Evolutionary conservation across 2,329 filamentous ascomycete species (phyloP), one percentile per base, ranked within the genome.

Genomic region (Alternaria consortialis): DNA sequence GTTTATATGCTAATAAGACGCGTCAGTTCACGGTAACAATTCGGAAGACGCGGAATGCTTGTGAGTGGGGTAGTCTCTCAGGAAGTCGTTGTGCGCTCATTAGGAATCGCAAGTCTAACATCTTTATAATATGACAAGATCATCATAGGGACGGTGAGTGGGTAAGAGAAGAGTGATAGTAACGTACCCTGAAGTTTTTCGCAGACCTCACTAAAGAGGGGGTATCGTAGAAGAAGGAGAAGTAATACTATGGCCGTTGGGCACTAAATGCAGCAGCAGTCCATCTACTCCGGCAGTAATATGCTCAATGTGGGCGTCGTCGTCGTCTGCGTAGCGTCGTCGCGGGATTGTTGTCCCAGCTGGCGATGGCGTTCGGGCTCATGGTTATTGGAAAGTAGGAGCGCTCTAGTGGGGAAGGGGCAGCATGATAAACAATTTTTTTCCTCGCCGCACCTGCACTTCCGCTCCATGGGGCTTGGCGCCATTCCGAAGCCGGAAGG

Each of bases 41-140:
- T 43, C 47, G 47, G 52, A 59, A 60, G 62, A 63, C 56, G 57
- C 62, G 62, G 67, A 50, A 60, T 59, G 42, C 50, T 40, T 39
- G 60, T 47, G 56, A 67, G 67, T 68, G 67, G 59, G 66, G 66
- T 61, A 42, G 56, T 62, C 42, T 64, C 56, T 78, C 75, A 78
- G 75, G 62, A 77, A 72, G 75, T 78, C 75, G 67, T 75, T 69
- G 68, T 66, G 68, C 69, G 74, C 74, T 77, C 75, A 78, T 72
- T 44, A 58, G 59, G 68, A 69, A 69, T 78, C 75, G 75, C 74
- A 78, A 78, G 75, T 78, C 75, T 78, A 78, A 78, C 75, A 78
- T 78, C 75, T 78, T 68, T 73, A 74, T 70, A 70, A 66, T 57
- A 57, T 70, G 75, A 78, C 75, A 58, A 68, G 53, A 65, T 78